These are phyloP conservation scores for Nakaseomyces bracarensis DNA, from an alignment of 1,139 yeast genomes.

Conservation along the genomic window DNA sequence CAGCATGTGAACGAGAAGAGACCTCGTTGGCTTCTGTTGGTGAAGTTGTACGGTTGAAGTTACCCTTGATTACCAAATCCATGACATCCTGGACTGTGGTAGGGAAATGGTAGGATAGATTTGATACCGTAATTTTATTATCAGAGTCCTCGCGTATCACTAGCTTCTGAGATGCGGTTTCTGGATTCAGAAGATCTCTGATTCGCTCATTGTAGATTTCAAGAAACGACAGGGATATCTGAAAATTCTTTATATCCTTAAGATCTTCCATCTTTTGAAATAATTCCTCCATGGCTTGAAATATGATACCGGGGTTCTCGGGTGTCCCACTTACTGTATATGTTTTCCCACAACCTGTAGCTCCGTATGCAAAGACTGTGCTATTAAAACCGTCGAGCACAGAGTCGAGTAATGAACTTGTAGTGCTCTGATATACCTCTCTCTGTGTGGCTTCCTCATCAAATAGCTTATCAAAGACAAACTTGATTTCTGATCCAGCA, in stretches of 20 bases:
- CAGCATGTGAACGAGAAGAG: conserved; percentile 90
- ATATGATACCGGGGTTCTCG: conserved; percentile 71
- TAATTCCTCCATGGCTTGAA: conserved; percentile 68
- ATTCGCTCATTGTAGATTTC: conserved; percentile 90
- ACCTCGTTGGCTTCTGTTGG: conserved; percentile 89
- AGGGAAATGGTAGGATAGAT: conserved; percentile 60
- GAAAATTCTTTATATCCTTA: conserved; percentile 48
- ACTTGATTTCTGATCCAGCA: conserved; percentile 48
- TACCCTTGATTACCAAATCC: conserved; percentile 69
- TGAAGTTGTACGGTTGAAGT: conserved; percentile 67
- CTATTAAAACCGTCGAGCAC: conserved; percentile 81
- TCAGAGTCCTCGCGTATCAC: conserved; percentile 65
- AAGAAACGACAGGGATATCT: conserved; percentile 61
- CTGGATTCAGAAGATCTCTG: conserved; percentile 63
- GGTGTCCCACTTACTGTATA: conserved; percentile 78
- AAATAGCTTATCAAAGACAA: conserved; percentile 74
- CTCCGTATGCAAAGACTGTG: conserved; percentile 94
- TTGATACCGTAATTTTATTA: conserved; percentile 63
- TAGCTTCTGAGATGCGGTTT: conserved; percentile 36
- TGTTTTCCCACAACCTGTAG: conserved; percentile 98
- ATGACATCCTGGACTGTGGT: conserved; percentile 64
- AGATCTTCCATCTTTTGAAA: conserved; percentile 51
- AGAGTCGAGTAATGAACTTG: conserved; percentile 63
- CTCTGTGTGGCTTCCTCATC: conserved; percentile 57
- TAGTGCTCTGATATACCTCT: conserved; percentile 59